phyloP scores from a whole-genome alignment of 2,329 filamentous ascomycete species.

The Arachnomyces sp. region DNA sequence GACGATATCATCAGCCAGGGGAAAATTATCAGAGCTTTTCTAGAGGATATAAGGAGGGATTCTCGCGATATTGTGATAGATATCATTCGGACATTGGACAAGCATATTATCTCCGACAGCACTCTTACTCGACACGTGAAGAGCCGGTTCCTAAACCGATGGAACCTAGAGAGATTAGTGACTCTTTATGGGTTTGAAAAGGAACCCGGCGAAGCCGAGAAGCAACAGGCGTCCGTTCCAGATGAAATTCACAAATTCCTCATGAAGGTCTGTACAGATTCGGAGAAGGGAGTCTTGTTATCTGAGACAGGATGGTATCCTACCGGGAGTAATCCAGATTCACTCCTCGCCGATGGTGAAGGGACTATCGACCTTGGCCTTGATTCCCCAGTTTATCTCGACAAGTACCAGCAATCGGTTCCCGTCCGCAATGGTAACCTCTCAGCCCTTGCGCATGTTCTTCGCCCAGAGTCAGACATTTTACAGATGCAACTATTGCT shows the following conservation, averaged over 20 bases:
- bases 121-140: conserved; percentile 68
- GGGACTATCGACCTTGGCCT: conserved; percentile 55
- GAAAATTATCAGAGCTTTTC: conserved; percentile 60
- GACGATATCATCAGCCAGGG: conserved; percentile 73
- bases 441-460: conserved; percentile 66
- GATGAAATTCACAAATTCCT: conserved; percentile 70
- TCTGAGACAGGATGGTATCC: conserved; percentile 80
- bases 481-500: conserved; percentile 76
- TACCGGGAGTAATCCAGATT: conserved; percentile 56
- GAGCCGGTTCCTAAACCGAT: conserved; percentile 65
- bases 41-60: conserved; percentile 71
- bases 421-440: conserved; percentile 74
- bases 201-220: conserved; percentile 34
- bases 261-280: conserved; percentile 63
- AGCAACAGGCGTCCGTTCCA: conserved; percentile 48
- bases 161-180: conserved; percentile 64
- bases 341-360: conserved; percentile 39
- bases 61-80: conserved; percentile 67
- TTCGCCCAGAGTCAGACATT: conserved; percentile 75
- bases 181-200: conserved; percentile 57
- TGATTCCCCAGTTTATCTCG: conserved; percentile 62
- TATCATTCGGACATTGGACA: conserved; percentile 63
- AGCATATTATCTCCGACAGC: conserved; percentile 65
- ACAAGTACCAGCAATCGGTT: conserved; percentile 58
- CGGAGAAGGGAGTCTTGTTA: conserved; percentile 65